Evolutionary conservation across 257 asterid species (phyloP), one percentile per base, ranked within the genome.

Genomic region (Ocimum tenuiflorum): DNA sequence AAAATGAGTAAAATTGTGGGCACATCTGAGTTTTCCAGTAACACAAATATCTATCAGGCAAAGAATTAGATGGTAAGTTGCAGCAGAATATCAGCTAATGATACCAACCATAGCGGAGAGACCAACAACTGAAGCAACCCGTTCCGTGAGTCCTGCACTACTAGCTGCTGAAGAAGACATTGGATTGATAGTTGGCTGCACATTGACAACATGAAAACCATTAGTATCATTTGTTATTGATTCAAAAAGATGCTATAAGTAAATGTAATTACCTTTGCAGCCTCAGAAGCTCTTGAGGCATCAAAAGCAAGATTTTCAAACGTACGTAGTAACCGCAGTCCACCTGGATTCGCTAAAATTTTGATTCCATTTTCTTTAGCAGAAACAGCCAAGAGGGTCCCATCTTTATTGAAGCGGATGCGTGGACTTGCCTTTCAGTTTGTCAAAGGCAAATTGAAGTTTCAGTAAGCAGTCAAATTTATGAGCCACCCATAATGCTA

Each of bases 341-440:
- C 98, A 29, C 87, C 98, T 45, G 65, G 59, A 76, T 88, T 91
- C 47, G 96, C 95, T 36, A 91, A 74, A 48, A 91, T 78, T 73
- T 86, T 91, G 71, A 91, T 88, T 72, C 95, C 95, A 70, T 82
- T 91, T 53, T 91, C 96, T 67, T 78, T 87, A 31, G 96, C 74
- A 50, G 96, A 86, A 75, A 85, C 84, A 38, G 98, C 98, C 83
- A 91, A 75, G 38, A 91, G 80, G 62, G 80, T 80, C 23, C 98
- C 98, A 31, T 91, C 96, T 75, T 91, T 91, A 79, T 87, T 91
- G 87, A 88, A 91, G 66, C 98, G 89, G 65, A 91, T 77, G 49
- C 98, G 87, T 8, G 98, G 98, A 75, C 95, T 90, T 76, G 95
- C 97, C 97, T 90, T 20, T 65, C 36, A 60, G 74, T 73, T 60